These are phyloP conservation scores for Coelastrella sp. DNA, from an alignment of 139 green algal species.

Conservation along the genomic window DNA sequence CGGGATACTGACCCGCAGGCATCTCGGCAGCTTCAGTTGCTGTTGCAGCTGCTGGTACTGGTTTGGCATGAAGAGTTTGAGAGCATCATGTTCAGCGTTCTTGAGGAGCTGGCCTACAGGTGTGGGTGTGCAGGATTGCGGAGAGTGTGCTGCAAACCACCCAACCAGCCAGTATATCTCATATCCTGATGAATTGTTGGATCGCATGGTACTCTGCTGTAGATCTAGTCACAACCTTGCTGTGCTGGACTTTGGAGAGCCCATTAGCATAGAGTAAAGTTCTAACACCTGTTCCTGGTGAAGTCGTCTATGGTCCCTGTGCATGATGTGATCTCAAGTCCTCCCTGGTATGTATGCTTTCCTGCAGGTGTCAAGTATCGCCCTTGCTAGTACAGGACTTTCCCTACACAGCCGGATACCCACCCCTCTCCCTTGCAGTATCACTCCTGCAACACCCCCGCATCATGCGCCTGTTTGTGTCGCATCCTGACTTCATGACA, in stretches of 20 bases:
- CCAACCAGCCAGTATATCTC: no score
- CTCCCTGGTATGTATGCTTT: no score
- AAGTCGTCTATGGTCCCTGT: no score
- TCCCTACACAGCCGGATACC: conserved; percentile 52
- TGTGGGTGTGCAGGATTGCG: no score
- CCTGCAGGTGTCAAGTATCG: conserved; percentile 41
- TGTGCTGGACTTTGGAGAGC: no score
- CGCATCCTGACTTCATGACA: conserved; percentile 23
- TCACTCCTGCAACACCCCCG: conserved; percentile 21
- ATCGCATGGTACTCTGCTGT: no score
- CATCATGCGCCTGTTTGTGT: conserved; percentile 36
- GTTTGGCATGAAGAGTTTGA: conserved; percentile 16
- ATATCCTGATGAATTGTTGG: no score
- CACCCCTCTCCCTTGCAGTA: conserved; percentile 35
- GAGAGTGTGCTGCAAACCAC: no score
- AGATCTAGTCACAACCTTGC: no score
- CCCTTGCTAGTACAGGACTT: conserved; percentile 51
- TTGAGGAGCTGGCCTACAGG: conserved; percentile 36
- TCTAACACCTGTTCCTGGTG: no score
- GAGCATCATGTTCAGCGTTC: neutral
- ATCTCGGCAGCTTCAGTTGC: conserved; percentile 15
- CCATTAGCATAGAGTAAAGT: no score
- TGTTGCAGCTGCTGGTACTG: conserved; percentile 17
- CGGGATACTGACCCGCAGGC: neutral
- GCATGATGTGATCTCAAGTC: no score